phyloP scores from a whole-genome alignment of 495 filamentous ascomycete species.

The Penicillium egyptiacum region DNA sequence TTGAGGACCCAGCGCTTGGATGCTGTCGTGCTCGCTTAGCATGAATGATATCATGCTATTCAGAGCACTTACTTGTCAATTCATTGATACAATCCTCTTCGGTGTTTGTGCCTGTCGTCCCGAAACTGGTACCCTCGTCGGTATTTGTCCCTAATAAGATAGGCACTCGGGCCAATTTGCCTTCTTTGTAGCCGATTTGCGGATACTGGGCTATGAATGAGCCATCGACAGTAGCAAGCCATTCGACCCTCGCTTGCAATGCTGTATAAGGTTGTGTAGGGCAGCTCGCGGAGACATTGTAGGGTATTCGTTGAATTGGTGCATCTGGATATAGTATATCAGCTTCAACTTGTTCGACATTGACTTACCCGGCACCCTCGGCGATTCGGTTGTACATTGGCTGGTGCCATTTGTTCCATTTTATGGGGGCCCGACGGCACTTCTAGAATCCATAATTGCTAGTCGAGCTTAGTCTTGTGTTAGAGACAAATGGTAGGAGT shows the following conservation, averaged over 20 bases:
- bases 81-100: conserved; percentile 45
- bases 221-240: conserved; percentile 51
- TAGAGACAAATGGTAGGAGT: not conserved
- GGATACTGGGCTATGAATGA: conserved; percentile 49
- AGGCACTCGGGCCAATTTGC: conserved; percentile 44
- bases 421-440: conserved; percentile 39
- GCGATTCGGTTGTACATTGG: conserved; percentile 43
- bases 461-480: conserved; percentile 1
- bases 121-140: conserved; percentile 52
- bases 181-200: conserved; percentile 33
- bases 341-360: not conserved
- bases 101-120: conserved; percentile 45
- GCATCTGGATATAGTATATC: conserved; percentile 48
- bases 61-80: conserved; percentile 34
- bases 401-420: conserved; percentile 44
- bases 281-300: conserved; percentile 58
- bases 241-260: conserved; percentile 45
- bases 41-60: not conserved
- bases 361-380: conserved; percentile 30
- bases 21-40: conserved; percentile 16
- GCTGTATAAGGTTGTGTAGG: conserved; percentile 58
- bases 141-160: conserved; percentile 49
- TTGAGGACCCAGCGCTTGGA: conserved; percentile 41
- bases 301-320: conserved; percentile 54
- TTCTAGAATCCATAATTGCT: conserved; percentile 72